Evolutionary conservation across 306 rosid genomes (phyloP).

Genomic region (Corylus avellana): DNA sequence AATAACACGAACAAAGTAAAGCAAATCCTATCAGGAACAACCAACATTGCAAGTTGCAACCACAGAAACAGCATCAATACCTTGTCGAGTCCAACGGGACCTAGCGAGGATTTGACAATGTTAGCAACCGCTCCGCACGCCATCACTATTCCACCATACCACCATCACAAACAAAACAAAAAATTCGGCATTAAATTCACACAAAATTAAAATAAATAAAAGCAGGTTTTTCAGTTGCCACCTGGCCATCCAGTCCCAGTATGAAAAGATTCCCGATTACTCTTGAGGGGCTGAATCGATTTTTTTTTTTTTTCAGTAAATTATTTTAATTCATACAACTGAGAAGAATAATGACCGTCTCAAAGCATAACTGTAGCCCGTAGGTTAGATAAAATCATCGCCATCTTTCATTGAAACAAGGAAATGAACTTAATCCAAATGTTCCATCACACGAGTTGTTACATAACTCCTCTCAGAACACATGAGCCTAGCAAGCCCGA

Average conservation of each 20-base stretch:
- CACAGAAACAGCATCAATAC: conserved; percentile 26
- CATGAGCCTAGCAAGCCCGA: conserved; percentile 95
- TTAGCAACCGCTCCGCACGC: conserved; percentile 94
- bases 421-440: conserved; percentile 78
- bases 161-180: neutral
- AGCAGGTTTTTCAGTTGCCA: neutral
- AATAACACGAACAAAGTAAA: neutral
- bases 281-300: too few relatives aligned
- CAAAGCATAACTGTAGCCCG: neutral
- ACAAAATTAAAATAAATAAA: neutral
- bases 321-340: too few relatives aligned
- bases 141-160: conserved; percentile 44
- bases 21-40: neutral
- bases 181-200: neutral
- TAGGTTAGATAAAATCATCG: neutral
- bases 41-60: too few relatives aligned
- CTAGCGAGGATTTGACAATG: conserved; percentile 88
- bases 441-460: conserved; percentile 98
- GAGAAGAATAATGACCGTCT: neutral
- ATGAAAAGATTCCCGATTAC: too few relatives aligned
- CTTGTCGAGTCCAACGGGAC: conserved; percentile 99
- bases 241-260: too few relatives aligned
- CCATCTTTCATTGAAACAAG: conserved; percentile 5
- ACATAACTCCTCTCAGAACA: conserved; percentile 82
- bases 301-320: too few relatives aligned